Percentiles rank a stretch among this genome's conserved stretches.
These are phyloP conservation scores for Phytophthora niederhauseri DNA, from an alignment of 352 stramenopile species.

Conservation along the genomic window DNA sequence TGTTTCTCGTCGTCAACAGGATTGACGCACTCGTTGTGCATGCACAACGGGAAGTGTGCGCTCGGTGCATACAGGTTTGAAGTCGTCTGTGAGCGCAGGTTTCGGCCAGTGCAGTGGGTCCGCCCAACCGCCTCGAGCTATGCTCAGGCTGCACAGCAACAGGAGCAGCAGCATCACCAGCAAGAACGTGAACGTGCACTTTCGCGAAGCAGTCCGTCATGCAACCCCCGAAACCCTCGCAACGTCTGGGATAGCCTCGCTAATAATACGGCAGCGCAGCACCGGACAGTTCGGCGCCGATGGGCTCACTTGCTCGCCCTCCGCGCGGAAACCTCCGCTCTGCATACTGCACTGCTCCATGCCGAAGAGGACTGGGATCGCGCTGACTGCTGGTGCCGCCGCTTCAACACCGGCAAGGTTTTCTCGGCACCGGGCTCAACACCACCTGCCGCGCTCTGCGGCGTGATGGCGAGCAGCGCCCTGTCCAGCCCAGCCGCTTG, in stretches of 20 bases:
- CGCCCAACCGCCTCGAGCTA: neutral
- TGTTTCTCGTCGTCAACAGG: slow-evolving; percentile 3
- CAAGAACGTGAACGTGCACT: neutral
- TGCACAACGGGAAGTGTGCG: neutral
- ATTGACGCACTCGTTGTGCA: neutral
- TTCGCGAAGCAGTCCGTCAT: neutral
- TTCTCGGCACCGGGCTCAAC: neutral
- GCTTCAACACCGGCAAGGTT: neutral
- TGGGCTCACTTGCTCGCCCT: neutral
- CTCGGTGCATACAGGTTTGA: neutral
- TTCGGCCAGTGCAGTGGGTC: slow-evolving; percentile 4
- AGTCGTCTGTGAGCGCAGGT: neutral
- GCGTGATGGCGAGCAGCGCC: neutral
- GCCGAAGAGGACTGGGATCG: no score
- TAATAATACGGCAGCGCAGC: neutral
- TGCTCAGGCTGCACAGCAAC: neutral
- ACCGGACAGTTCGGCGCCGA: neutral
- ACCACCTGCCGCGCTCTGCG: neutral
- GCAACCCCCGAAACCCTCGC: slow-evolving; percentile 6
- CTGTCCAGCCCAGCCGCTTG: slow-evolving; percentile 7
- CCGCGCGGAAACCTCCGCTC: neutral
- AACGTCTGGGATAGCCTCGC: neutral
- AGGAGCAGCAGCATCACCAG: neutral
- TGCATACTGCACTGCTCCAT: no score
- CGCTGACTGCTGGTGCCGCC: no score